These are phyloP conservation scores for Clavulina sp. DNA, from an alignment of 768 basidiomycete species.

Conservation along the genomic window DNA sequence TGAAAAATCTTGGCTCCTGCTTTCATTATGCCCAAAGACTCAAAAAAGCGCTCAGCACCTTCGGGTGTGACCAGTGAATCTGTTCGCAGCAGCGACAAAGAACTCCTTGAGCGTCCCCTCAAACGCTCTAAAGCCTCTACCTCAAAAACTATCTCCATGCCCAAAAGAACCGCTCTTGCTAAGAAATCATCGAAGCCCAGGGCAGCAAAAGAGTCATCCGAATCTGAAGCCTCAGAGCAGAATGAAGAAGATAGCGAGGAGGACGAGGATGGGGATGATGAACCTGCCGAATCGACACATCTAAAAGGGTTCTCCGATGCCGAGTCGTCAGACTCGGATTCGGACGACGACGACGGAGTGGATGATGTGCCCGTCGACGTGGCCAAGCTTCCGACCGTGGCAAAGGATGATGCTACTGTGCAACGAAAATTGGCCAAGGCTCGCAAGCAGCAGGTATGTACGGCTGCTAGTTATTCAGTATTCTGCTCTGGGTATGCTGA, in stretches of 20 bases:
- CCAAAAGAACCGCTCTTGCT: too few species aligned
- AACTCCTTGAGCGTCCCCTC: too few species aligned
- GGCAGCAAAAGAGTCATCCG: not conserved
- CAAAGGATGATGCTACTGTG: constrained; percentile 73
- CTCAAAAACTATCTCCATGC: too few species aligned
- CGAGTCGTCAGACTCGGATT: constrained; percentile 45
- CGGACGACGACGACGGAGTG: constrained; percentile 41
- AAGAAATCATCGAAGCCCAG: too few species aligned
- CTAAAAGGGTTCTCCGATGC: constrained; percentile 53
- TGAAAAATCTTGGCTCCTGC: too few species aligned
- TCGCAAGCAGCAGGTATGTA: constrained; percentile 45
- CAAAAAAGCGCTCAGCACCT: too few species aligned
- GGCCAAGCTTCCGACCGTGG: constrained; percentile 60
- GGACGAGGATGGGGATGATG: constrained; percentile 9
- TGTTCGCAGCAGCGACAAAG: too few species aligned
- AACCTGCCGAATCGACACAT: constrained; percentile 19
- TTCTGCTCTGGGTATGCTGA: constrained; percentile 1
- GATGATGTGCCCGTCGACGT: constrained; percentile 42
- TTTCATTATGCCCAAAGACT: too few species aligned
- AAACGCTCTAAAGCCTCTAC: too few species aligned
- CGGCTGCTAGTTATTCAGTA: not conserved
- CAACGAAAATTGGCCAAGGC: constrained; percentile 38
- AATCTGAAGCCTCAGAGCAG: not conserved
- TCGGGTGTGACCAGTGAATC: too few species aligned
- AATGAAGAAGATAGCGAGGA: constrained; percentile 11